Percentiles rank a stretch among this genome's conserved stretches.
phyloP scores from a whole-genome alignment of 2,329 filamentous ascomycete species.

The Fusarium pininemorale region DNA sequence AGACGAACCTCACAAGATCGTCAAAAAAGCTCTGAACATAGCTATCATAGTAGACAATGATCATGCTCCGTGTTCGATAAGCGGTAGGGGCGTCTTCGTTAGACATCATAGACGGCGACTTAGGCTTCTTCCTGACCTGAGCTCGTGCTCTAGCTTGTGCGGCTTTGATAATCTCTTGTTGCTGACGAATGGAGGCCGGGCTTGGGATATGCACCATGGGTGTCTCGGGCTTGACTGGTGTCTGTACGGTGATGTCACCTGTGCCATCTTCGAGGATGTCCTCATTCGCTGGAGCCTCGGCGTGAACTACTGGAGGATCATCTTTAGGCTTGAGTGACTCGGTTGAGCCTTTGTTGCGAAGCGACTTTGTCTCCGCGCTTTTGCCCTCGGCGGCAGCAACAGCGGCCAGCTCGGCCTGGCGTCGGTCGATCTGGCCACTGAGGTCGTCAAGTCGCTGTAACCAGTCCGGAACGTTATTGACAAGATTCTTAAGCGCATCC shows the following conservation, averaged over 20 bases:
- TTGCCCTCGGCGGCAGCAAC: slow-evolving; percentile 47
- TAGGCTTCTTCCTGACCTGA: slow-evolving; percentile 59
- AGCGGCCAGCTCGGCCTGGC: slow-evolving; percentile 68
- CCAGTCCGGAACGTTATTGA: slow-evolving; percentile 68
- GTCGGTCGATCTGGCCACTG: slow-evolving; percentile 67
- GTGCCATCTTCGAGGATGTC: slow-evolving; percentile 33
- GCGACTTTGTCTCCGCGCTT: slow-evolving; percentile 50
- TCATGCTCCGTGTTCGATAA: slow-evolving; percentile 77
- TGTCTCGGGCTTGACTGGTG: slow-evolving; percentile 43
- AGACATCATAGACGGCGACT: slow-evolving; percentile 62
- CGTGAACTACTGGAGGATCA: slow-evolving; percentile 42
- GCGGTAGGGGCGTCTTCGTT: slow-evolving; percentile 59
- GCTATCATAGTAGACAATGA: slow-evolving; percentile 92
- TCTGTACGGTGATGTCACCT: slow-evolving; percentile 6
- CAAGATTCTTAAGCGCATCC: slow-evolving; percentile 66
- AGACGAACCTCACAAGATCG: slow-evolving; percentile 82
- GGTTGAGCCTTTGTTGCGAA: slow-evolving; percentile 62
- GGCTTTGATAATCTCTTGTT: slow-evolving; percentile 55
- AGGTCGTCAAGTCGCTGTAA: slow-evolving; percentile 67
- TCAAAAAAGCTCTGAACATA: slow-evolving; percentile 87
- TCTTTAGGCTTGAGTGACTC: slow-evolving; percentile 63
- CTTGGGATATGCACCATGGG: slow-evolving; percentile 33
- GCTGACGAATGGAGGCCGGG: slow-evolving; percentile 47
- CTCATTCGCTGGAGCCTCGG: slow-evolving; percentile 23
- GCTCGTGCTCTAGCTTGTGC: slow-evolving; percentile 54